Evolutionary conservation across 192 early-diverging fungal genomes (phyloP).

Genomic region (Podila clonocystis): DNA sequence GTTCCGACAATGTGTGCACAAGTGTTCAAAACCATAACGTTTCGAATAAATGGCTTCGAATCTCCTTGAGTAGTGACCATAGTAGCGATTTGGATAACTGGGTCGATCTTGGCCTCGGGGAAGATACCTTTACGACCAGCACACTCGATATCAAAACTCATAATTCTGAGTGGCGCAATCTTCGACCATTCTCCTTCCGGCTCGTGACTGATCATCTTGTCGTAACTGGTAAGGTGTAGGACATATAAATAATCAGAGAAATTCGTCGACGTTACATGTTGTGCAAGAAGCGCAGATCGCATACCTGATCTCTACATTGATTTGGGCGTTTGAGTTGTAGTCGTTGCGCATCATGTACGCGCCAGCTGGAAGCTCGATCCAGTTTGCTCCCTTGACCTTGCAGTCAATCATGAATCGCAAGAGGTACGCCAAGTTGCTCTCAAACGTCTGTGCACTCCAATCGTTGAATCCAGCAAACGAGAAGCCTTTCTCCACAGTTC

Average conservation of each 20-base stretch:
- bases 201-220: constrained; percentile 82
- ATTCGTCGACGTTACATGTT: too few relatives aligned
- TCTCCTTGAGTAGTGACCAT: constrained; percentile 94
- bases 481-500: constrained; percentile 39
- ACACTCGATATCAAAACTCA: constrained; percentile 99
- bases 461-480: constrained; percentile 34
- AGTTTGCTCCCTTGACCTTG: constrained; percentile 84
- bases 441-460: constrained; percentile 68
- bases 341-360: constrained; percentile 68
- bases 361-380: constrained; percentile 88
- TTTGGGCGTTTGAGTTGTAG: constrained; percentile 71
- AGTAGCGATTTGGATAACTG: constrained; percentile 98
- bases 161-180: constrained; percentile 91
- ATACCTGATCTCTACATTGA: constrained; percentile 84
- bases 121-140: constrained; percentile 95
- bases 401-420: constrained; percentile 97
- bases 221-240: constrained; percentile 55
- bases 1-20: constrained; percentile 95
- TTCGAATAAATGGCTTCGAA: constrained; percentile 88
- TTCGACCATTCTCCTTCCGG: constrained; percentile 93
- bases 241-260: too few relatives aligned
- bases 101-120: constrained; percentile 90
- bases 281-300: neutral
- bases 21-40: constrained; percentile 91
- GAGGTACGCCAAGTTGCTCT: constrained; percentile 89